These are phyloP conservation scores for Parastagonospora nodorum DNA, from an alignment of 2,329 filamentous ascomycete species.

Conservation along the genomic window DNA sequence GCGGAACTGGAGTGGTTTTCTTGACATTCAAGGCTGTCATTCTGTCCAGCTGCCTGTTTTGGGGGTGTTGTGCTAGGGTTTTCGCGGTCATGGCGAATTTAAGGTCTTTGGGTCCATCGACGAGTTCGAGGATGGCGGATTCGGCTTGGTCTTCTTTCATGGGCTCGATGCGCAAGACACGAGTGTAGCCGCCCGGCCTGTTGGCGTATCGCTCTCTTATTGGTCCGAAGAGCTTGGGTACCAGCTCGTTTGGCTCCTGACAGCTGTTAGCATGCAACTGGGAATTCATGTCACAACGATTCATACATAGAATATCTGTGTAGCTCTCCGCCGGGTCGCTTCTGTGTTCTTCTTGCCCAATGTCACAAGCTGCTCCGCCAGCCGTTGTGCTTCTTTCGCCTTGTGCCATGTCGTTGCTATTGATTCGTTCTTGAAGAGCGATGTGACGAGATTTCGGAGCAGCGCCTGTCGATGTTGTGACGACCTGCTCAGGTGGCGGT, in stretches of 20 bases:
- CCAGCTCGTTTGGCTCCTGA: conserved; percentile 69
- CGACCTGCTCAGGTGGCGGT: conserved; percentile 82
- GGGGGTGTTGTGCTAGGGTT: conserved; percentile 69
- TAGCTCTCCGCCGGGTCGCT: conserved; percentile 74
- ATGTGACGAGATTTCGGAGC: conserved; percentile 93
- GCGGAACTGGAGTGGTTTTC: conserved; percentile 81
- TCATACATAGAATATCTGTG: conserved; percentile 82
- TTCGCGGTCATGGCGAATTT: conserved; percentile 93
- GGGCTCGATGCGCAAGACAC: conserved; percentile 89
- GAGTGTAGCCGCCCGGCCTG: conserved; percentile 91
- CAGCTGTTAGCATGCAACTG: conserved; percentile 15
- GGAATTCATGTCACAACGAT: conserved; percentile 5
- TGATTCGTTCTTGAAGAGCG: conserved; percentile 88
- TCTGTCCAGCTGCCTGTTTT: conserved; percentile 64
- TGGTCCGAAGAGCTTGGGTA: conserved; percentile 87
- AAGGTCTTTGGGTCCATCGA: conserved; percentile 92
- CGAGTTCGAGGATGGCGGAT: conserved; percentile 89
- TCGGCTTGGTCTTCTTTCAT: conserved; percentile 85
- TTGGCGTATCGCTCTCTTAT: conserved; percentile 77
- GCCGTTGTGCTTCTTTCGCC: conserved; percentile 91
- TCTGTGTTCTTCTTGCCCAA: conserved; percentile 92
- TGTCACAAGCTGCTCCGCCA: conserved; percentile 94
- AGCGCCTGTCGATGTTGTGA: conserved; percentile 90
- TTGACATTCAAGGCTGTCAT: conserved; percentile 77
- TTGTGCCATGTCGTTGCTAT: conserved; percentile 96